Conservation (phyloP, 768 basidiomycete species). For the Psilocybe azurescens region DNA sequence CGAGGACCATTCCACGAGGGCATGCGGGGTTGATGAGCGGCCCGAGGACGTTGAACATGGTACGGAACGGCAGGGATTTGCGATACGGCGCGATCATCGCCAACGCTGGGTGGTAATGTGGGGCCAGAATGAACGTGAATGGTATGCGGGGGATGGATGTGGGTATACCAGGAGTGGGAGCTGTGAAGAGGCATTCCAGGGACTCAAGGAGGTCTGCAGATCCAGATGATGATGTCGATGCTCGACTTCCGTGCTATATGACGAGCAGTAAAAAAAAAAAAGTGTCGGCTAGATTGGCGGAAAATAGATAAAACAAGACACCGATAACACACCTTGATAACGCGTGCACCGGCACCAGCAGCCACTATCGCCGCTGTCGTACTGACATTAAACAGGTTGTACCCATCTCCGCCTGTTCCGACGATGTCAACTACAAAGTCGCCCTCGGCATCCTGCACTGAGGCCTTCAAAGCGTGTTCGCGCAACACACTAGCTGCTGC, state of each 20-base stretch:
- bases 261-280: neutral
- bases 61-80: constrained; percentile 88
- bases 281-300: neutral
- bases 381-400: constrained; percentile 97
- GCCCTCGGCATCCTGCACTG: constrained; percentile 57
- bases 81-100: constrained; percentile 85
- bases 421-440: constrained; percentile 85
- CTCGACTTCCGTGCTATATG: constrained; percentile 83
- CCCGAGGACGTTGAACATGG: constrained; percentile 95
- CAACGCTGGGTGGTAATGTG: constrained; percentile 90
- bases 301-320: neutral
- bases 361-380: constrained; percentile 94
- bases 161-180: constrained; percentile 61
- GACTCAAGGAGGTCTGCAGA: constrained; percentile 92
- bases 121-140: constrained; percentile 93
- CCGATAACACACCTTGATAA: constrained; percentile 75
- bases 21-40: constrained; percentile 92
- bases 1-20: constrained; percentile 89
- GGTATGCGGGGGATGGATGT: constrained; percentile 70
- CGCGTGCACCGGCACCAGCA: constrained; percentile 91
- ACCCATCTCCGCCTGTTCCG: constrained; percentile 94
- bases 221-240: constrained; percentile 93
- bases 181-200: constrained; percentile 76
- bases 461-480: constrained; percentile 66
- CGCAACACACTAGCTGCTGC: constrained; percentile 80